Percentiles rank a stretch among this genome's conserved stretches.
phyloP scores from a whole-genome alignment of 495 filamentous ascomycete genomes.

The Aspergillus sparsus region DNA sequence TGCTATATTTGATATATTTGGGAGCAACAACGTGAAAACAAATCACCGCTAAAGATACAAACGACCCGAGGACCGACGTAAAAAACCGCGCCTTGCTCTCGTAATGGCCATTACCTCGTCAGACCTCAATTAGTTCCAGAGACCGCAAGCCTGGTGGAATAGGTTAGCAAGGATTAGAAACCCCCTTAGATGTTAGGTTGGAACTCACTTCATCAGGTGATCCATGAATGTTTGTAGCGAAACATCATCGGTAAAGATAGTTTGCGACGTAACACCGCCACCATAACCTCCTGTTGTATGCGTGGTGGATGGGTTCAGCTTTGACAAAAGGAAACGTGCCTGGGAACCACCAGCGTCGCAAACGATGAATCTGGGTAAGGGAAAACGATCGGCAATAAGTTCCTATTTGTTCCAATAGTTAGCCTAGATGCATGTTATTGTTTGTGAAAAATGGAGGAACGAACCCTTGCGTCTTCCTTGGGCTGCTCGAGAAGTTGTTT shows the following conservation, averaged over 20 bases:
- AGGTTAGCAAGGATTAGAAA: constrained; percentile 32
- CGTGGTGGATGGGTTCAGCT: constrained; percentile 98
- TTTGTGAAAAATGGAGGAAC: constrained; percentile 28
- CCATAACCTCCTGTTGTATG: constrained; percentile 92
- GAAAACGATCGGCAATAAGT: constrained; percentile 96
- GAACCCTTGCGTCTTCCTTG: constrained; percentile 95
- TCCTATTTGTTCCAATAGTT: constrained; percentile 57
- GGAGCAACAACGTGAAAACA: constrained; percentile 33
- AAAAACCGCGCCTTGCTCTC: constrained; percentile 41
- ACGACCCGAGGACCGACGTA: constrained; percentile 41
- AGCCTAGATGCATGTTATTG: background rate
- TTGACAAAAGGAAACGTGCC: constrained; percentile 94
- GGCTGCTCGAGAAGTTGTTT: constrained; percentile 83
- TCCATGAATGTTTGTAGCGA: constrained; percentile 99
- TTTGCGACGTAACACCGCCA: constrained; percentile 89
- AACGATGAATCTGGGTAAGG: constrained; percentile 96
- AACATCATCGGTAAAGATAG: constrained; percentile 99
- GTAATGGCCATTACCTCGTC: constrained; percentile 35
- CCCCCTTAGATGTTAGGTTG: background rate
- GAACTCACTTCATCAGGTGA: constrained; percentile 95
- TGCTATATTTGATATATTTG: constrained; percentile 36
- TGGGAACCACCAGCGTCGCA: constrained; percentile 98
- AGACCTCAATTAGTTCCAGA: constrained; percentile 59
- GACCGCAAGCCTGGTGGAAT: constrained; percentile 55
- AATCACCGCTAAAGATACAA: constrained; percentile 53